Percentiles rank a stretch among this genome's conserved stretches.
Evolutionary conservation across 2,329 filamentous ascomycete genomes (phyloP).

Genomic region (Chaetomium olivaceum): DNA sequence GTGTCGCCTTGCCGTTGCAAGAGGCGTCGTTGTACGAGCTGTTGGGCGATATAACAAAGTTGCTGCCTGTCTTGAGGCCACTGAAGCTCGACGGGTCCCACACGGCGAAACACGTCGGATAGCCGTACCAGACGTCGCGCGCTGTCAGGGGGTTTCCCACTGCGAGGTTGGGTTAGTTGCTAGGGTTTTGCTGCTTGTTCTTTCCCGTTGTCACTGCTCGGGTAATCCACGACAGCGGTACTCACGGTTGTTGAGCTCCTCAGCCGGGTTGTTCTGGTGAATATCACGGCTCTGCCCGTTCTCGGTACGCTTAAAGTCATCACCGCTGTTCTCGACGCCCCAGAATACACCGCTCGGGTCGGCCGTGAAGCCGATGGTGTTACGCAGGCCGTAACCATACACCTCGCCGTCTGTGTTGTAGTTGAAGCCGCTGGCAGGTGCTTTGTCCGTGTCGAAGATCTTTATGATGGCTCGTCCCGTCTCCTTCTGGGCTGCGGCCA

Average conservation of each 20-base stretch:
- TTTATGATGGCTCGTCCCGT: conserved; percentile 46
- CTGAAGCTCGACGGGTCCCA: conserved; percentile 35
- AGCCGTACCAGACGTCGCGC: conserved; percentile 47
- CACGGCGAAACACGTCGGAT: conserved; percentile 50
- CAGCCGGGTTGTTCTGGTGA: conserved; percentile 62
- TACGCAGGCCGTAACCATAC: conserved; percentile 52
- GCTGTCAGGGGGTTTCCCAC: conserved; percentile 36
- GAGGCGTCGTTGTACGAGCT: conserved; percentile 40
- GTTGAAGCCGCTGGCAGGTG: conserved; percentile 40
- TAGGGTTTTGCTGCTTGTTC: background rate
- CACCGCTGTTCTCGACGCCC: conserved; percentile 56
- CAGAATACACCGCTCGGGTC: conserved; percentile 47
- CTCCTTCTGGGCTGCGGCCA: conserved; percentile 37
- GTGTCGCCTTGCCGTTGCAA: conserved; percentile 38
- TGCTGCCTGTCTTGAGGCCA: conserved; percentile 39
- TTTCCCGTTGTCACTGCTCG: background rate
- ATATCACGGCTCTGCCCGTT: conserved; percentile 50
- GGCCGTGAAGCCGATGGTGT: conserved; percentile 62
- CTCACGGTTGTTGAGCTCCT: conserved; percentile 63
- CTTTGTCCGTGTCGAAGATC: conserved; percentile 43
- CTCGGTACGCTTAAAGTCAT: conserved; percentile 52
- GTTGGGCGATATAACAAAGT: conserved; percentile 43
- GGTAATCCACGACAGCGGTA: background rate
- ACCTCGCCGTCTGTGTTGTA: conserved; percentile 45
- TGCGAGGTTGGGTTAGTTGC: conserved; percentile 3